Base-by-base conservation (phyloP, 331 rosid species). In the Stylosanthes scabra region DNA sequence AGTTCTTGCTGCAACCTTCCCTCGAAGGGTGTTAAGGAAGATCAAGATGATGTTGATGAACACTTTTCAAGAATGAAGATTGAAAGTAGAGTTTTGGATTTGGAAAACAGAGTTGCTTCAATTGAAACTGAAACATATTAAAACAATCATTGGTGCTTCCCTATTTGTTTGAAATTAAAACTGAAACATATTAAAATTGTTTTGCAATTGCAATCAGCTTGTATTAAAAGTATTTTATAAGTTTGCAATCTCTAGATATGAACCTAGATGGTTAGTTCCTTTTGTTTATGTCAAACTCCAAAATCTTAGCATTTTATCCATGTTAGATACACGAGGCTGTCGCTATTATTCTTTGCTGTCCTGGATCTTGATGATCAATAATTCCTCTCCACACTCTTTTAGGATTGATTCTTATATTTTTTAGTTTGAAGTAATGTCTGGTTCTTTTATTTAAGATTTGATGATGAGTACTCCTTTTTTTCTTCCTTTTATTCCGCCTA, bases 261-360 rank as follows among this genome's bases (percentile, higher is more conserved):
- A 69, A 69, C 29, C 28, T 45, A 12, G 44, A 47, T 42, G 56
- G 31, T 12, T 59, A 11, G 28, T 61, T 61, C 54, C 39, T 41
- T 57, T 41, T 29, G 75, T 34, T 72, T 56, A 40, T 72, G 69
- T 49, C 11, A 5, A 49, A 12, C 2, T 71, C 16, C 72, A 2
- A 61, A 40, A 51, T 68, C 10, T n/a, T 59, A 13, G 57, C 11
- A 2, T 29, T 29, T 29, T 2, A 29, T 29, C 2, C 34, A 29
- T 29, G 34, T 29, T 29, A 29, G 34, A 29, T 29, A 29, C 34
- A 29, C 34, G 34, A 34, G 31, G 65, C 42, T 58, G 45, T n/a
- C n/a, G n/a, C n/a, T n/a, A 52, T 70, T 69, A 52, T 61, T 63
- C 47, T 57, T 11, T 58, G 41, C 42, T 56, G 41, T 46, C 28